Conservation (phyloP, 2,329 filamentous ascomycete genomes). For the Aspergillus caelatus region DNA sequence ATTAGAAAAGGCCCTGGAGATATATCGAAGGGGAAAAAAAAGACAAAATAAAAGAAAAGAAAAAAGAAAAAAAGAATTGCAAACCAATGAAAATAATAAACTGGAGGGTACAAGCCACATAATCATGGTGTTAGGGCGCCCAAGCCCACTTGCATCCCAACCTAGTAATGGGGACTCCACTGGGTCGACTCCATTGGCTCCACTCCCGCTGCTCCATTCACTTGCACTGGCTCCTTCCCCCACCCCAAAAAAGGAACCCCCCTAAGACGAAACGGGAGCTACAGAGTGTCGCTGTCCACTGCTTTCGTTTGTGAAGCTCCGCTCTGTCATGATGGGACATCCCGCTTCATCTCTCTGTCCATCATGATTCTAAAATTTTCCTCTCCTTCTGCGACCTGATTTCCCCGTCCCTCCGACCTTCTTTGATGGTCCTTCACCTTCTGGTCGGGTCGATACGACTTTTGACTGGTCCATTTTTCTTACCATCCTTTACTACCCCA, state of each 20-base stretch:
- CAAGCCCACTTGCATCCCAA: constrained; percentile 18
- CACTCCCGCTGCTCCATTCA: constrained; percentile 23
- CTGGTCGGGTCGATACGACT: background rate
- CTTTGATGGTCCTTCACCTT: constrained; percentile 1
- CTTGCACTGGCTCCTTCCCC: constrained; percentile 8
- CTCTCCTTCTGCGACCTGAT: background rate
- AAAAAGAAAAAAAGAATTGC: background rate
- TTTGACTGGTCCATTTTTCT: constrained; percentile 7
- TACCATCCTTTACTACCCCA: constrained; percentile 13
- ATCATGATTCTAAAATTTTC: background rate
- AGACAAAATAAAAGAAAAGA: background rate
- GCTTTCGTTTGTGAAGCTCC: constrained; percentile 24
- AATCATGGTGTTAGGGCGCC: constrained; percentile 14
- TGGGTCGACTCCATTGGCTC: constrained; percentile 17
- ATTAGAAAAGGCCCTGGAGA: background rate
- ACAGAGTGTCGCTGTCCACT: constrained; percentile 15
- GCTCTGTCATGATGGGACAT: constrained; percentile 19
- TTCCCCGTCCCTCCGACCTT: background rate
- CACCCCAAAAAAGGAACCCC: constrained; percentile 12
- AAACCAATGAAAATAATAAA: background rate
- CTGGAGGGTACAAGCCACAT: constrained; percentile 11
- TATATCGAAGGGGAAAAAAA: background rate
- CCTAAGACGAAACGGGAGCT: constrained; percentile 15
- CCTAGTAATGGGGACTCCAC: constrained; percentile 14
- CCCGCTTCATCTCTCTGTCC: constrained; percentile 9